Evolutionary conservation across 2,329 filamentous ascomycete species (phyloP), one percentile per base, ranked within the genome.

Genomic region (Phyllosticta paracitricarpa): DNA sequence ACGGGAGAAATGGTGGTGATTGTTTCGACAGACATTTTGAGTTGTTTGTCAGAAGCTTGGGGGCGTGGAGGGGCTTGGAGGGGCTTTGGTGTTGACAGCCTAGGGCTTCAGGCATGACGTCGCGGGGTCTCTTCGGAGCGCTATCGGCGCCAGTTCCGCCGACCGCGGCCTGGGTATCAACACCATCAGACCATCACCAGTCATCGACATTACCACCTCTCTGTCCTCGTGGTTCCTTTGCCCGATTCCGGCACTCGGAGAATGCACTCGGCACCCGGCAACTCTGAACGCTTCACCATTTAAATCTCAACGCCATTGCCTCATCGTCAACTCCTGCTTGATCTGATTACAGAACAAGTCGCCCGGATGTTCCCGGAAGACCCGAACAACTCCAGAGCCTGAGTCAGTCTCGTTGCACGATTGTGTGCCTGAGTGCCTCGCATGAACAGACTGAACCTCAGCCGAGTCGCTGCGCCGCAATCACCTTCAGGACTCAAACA

Each of bases 1-100:
- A 84, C 88, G 61, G 93, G 93, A 2, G 93, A 97, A 75, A 97
- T 92, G 66, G 93, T 97, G 33, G 79, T 85, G 68, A 87, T 79
- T 51, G 77, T 82, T 72, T 85, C 83, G 51, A 77, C 69, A 51
- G 79, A 78, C 81, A 84, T 80, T 66, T 52, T 30, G 28, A 30
- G 28, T 30, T 30, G 3, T 30, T 30, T 30, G 28, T 7, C 28
- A 30, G 5, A 6, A 6, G 9, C 6, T 30, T 30, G 6, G 28
- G 7, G 28, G 6, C 28, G 19, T 30, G 28, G 28, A 30, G 28
- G 28, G 5, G 26, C 26, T 28, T 28, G 26, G 7, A 28, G 26
- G 26, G 26, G 28, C 28, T 30, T 30, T 30, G 28, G 28, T 30
- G 28, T 30, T 30, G 28, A 30, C 40, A 48, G 14, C 33, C 10